Conservation (phyloP, 140 eudicot species). For the Artemisia princeps region DNA sequence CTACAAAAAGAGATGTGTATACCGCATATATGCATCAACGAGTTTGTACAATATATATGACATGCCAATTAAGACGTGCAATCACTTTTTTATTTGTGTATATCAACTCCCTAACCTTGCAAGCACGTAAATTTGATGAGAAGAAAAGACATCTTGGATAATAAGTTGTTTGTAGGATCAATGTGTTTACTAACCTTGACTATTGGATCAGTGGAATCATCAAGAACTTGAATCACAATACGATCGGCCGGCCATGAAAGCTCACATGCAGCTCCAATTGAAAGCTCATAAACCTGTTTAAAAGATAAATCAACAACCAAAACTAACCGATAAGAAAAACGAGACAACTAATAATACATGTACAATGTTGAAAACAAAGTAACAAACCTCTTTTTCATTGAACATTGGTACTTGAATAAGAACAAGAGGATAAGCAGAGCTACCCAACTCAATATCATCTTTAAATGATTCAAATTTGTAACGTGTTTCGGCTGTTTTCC, state of each 20-base stretch:
- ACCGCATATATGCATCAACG: too few species aligned
- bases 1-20: too few species aligned
- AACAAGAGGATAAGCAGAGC: constrained; percentile 40
- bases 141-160: too few species aligned
- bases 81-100: too few species aligned
- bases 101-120: too few species aligned
- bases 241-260: constrained; percentile 74
- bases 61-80: too few species aligned
- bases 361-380: constrained; percentile 21
- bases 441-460: constrained; percentile 57
- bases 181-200: neutral
- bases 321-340: neutral
- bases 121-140: neutral
- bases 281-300: constrained; percentile 57
- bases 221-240: constrained; percentile 64
- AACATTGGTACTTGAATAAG: constrained; percentile 67
- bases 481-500: constrained; percentile 34
- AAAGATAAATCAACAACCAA: neutral
- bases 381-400: constrained; percentile 58
- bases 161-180: neutral
- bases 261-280: constrained; percentile 71
- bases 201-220: constrained; percentile 60
- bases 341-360: neutral
- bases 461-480: constrained; percentile 51
- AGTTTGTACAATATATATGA: too few species aligned